These are phyloP conservation scores for Apium graveolens DNA, from an alignment of 129 eudicot species.

Conservation along the genomic window DNA sequence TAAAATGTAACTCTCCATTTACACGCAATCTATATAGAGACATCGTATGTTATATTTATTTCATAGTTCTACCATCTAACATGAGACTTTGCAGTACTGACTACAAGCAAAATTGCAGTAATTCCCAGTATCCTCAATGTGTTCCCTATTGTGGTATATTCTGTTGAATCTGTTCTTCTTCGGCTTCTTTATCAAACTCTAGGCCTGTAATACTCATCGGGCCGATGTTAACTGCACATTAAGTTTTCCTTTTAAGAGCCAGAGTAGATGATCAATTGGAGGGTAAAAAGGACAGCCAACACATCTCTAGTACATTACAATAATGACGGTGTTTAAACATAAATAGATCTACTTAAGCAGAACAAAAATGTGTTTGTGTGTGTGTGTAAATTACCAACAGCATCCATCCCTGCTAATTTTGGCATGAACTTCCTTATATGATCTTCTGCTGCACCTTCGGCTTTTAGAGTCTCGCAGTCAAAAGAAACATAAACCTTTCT, in stretches of 20 bases:
- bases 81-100: conserved; percentile 2
- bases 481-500: conserved; percentile 56
- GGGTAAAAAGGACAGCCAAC: neutral
- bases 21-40: neutral
- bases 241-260: conserved; percentile 5
- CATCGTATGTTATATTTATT: neutral
- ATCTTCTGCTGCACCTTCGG: conserved; percentile 92
- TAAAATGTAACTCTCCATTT: neutral
- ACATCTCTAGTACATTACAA: neutral
- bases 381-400: conserved; percentile 53
- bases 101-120: conserved; percentile 52
- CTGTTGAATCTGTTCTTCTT: conserved; percentile 24
- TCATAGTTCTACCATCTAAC: neutral
- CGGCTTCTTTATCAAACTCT: conserved; percentile 51
- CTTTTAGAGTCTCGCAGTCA: conserved; percentile 83
- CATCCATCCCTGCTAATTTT: conserved; percentile 83
- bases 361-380: neutral
- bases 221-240: conserved; percentile 73
- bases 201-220: conserved; percentile 70
- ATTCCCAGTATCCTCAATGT: conserved; percentile 32
- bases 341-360: neutral
- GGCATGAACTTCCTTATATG: conserved; percentile 83
- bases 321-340: neutral
- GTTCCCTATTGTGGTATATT: neutral
- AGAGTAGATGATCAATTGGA: neutral